These are phyloP conservation scores for Blastosporella zonata DNA, from an alignment of 1,284 basidiomycete genomes.

Conservation along the genomic window DNA sequence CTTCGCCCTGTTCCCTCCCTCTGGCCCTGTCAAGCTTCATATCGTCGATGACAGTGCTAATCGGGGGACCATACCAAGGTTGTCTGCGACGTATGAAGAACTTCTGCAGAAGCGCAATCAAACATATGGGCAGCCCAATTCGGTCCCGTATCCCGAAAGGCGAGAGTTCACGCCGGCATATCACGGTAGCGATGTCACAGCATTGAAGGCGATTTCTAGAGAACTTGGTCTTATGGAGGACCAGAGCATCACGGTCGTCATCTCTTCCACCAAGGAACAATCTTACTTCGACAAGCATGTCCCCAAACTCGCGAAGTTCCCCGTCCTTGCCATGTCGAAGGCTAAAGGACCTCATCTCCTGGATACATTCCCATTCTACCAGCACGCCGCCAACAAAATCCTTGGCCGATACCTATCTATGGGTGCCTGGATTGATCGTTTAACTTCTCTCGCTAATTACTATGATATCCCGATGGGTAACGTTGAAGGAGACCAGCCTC, in stretches of 20 bases:
- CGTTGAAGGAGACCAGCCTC: conserved; percentile 85
- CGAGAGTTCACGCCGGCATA: conserved; percentile 76
- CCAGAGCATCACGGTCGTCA: conserved; percentile 70
- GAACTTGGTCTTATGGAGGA: conserved; percentile 78
- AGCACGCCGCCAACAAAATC: conserved; percentile 75
- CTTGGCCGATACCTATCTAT: conserved; percentile 79
- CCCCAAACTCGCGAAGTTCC: conserved; percentile 80
- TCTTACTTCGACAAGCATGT: conserved; percentile 80
- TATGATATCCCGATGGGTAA: conserved; percentile 94
- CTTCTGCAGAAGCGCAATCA: conserved; percentile 49
- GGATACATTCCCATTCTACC: conserved; percentile 79
- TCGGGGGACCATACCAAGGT: conserved; percentile 77
- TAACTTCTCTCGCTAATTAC: conserved; percentile 82
- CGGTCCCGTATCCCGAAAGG: conserved; percentile 69
- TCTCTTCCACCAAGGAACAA: conserved; percentile 86
- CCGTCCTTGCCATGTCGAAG: conserved; percentile 83
- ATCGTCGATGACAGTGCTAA: conserved; percentile 88
- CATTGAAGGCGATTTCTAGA: conserved; percentile 86
- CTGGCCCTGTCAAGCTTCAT: conserved; percentile 75
- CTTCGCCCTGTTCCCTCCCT: conserved; percentile 85
- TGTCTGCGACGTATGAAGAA: conserved; percentile 73
- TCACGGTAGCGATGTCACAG: conserved; percentile 77
- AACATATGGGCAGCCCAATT: conserved; percentile 38
- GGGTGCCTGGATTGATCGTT: conserved; percentile 80
- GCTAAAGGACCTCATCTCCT: conserved; percentile 71